These are phyloP conservation scores for Darksidea phi DNA, from an alignment of 495 filamentous ascomycete genomes.

Conservation along the genomic window DNA sequence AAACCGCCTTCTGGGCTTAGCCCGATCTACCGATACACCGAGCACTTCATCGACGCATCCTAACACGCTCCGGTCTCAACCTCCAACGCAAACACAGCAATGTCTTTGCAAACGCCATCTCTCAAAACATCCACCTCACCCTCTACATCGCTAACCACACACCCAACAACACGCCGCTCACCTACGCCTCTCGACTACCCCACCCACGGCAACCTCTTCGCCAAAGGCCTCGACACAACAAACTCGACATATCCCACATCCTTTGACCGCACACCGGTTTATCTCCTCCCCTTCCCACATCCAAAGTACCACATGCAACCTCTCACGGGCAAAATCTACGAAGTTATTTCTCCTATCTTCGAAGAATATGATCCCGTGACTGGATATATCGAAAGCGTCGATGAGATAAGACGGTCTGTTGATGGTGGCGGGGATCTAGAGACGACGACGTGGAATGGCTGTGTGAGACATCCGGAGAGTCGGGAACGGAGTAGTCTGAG, in stretches of 20 bases:
- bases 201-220: background rate
- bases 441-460: background rate
- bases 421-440: background rate
- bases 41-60: no score
- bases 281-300: slow-evolving; percentile 6
- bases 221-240: slow-evolving; percentile 6
- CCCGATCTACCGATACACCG: no score
- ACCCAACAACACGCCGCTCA: background rate
- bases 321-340: background rate
- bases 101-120: no score
- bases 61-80: no score
- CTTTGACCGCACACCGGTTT: no score
- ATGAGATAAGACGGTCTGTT: background rate
- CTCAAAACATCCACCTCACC: no score
- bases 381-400: slow-evolving; percentile 5
- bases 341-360: slow-evolving; percentile 3
- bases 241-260: slow-evolving; percentile 4
- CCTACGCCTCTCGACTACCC: background rate
- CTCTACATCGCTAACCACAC: background rate
- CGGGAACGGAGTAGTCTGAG: slow-evolving; percentile 11
- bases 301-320: slow-evolving; percentile 9
- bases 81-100: no score
- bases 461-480: slow-evolving; percentile 12
- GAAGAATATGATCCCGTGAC: slow-evolving; percentile 12
- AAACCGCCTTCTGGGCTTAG: no score